phyloP scores from a whole-genome alignment of 441 rosid genomes.

The Croton setiger region DNA sequence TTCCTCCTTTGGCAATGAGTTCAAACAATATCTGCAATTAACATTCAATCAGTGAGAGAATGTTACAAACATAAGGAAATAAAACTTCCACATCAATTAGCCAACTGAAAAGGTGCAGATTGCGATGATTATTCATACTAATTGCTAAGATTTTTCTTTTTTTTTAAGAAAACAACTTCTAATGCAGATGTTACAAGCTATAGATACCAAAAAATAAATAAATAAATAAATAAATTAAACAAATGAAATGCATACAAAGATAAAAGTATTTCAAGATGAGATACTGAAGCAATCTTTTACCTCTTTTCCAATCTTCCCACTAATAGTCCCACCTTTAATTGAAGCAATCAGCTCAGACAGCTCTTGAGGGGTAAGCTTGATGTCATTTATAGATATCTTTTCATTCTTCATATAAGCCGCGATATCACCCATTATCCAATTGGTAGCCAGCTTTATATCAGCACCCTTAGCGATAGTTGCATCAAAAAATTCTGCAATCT shows the following conservation, averaged over 20 bases:
- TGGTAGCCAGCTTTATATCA: conserved; percentile 73
- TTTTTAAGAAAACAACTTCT: neutral
- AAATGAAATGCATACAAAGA: neutral
- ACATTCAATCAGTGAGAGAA: conserved; percentile 1
- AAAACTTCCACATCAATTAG: neutral
- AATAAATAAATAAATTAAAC: neutral
- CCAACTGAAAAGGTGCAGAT: neutral
- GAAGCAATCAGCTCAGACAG: conserved; percentile 83
- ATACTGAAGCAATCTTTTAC: conserved; percentile 34
- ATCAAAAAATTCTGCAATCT: conserved; percentile 87
- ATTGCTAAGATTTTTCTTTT: no score
- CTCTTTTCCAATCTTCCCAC: conserved; percentile 95
- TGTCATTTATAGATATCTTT: conserved; percentile 60
- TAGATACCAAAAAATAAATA: neutral
- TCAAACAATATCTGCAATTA: conserved; percentile 69
- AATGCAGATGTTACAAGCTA: neutral
- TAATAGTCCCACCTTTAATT: conserved; percentile 77
- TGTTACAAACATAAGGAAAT: neutral
- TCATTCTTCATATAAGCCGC: conserved; percentile 88
- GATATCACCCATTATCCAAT: conserved; percentile 95
- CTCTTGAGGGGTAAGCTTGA: conserved; percentile 70
- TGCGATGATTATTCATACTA: neutral
- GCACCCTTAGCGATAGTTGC: conserved; percentile 74
- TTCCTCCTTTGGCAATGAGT: conserved; percentile 87
- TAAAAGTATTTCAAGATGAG: neutral